Evolutionary conservation across 2,329 filamentous ascomycete genomes (phyloP), one percentile per base, ranked within the genome.

Genomic region (Penicillium thymicola): DNA sequence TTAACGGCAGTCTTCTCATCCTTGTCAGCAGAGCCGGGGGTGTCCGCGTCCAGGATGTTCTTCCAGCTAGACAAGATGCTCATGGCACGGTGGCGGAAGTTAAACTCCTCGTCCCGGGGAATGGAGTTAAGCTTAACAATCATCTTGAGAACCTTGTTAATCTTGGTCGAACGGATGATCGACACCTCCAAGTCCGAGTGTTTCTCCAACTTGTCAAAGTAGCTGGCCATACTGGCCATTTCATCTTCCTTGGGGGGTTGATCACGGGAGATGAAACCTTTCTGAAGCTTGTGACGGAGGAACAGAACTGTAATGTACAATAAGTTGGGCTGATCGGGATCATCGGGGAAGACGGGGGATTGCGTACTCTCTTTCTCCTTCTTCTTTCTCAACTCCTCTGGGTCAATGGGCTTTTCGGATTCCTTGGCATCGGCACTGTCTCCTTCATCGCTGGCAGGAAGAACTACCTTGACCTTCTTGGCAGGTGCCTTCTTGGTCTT

Each of bases 101-200:
- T 79, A 74, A 88, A 95, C 64, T 96, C 89, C 36, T 92, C 89
- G 63, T 99, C 94, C 59, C 87, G 88, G 5, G 92, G 92, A 65
- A 99, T 96, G 4, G 82, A 82, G 42, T 87, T 83, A 9, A 99
- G 81, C 79, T 96, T 97, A 67, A 97, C 80, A 64, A 99, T 94
- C 5, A 89, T 92, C 79, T 95, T 96, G 55, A 99, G 82, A 11
- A 99, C 93, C 79, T 99, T 99, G 85, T 97, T 93, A 76, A 99
- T 97, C 82, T 97, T 99, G 60, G 94, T 99, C 14, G 79, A 81
- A 61, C 90, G 86, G 68, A 97, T 96, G 66, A 97, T 94, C 63
- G 86, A 86, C 30, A 89, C 90, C 72, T 97, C 93, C 5, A 97
- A 84, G 62, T 96, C 89, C 1, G 85, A 73, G 81, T 85, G 88